These are phyloP conservation scores for Penicillium mononematosum DNA, from an alignment of 495 filamentous ascomycete species.

Conservation along the genomic window DNA sequence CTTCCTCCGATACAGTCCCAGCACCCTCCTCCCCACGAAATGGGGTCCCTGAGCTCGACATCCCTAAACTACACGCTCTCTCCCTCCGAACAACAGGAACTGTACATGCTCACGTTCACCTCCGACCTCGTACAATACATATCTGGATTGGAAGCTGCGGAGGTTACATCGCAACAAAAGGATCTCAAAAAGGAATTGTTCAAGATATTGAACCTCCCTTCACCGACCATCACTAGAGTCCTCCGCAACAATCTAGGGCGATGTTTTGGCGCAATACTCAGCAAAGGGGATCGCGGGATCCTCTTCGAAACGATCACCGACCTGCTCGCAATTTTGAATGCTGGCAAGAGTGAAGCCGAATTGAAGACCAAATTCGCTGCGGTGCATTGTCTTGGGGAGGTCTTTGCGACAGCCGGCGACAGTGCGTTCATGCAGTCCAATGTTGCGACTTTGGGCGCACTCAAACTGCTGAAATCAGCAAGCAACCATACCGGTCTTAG, in stretches of 20 bases:
- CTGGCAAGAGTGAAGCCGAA: constrained; percentile 80
- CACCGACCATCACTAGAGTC: constrained; percentile 82
- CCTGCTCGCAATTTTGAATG: constrained; percentile 69
- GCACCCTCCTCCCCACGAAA: constrained; percentile 32
- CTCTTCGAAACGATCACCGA: constrained; percentile 95
- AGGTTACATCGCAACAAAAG: constrained; percentile 81
- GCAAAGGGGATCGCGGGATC: constrained; percentile 84
- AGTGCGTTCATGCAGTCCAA: constrained; percentile 85
- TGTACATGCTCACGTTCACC: constrained; percentile 87
- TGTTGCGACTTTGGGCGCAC: constrained; percentile 63
- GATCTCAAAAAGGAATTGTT: constrained; percentile 87
- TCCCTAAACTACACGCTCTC: constrained; percentile 82
- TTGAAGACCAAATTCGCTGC: constrained; percentile 78
- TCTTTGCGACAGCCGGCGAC: constrained; percentile 86
- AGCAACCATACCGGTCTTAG: constrained; percentile 79
- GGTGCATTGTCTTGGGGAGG: constrained; percentile 81
- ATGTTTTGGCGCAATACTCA: constrained; percentile 80
- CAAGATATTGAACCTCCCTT: constrained; percentile 81
- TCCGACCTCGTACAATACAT: constrained; percentile 81
- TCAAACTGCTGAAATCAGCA: constrained; percentile 79
- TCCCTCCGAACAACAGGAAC: constrained; percentile 94
- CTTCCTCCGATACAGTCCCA: constrained; percentile 36
- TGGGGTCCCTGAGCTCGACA: constrained; percentile 66
- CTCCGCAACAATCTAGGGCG: constrained; percentile 84
- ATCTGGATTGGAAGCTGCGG: constrained; percentile 66